Evolutionary conservation across 2,329 filamentous ascomycete genomes (phyloP).

Genomic region (Neofusicoccum kwambonambiense): DNA sequence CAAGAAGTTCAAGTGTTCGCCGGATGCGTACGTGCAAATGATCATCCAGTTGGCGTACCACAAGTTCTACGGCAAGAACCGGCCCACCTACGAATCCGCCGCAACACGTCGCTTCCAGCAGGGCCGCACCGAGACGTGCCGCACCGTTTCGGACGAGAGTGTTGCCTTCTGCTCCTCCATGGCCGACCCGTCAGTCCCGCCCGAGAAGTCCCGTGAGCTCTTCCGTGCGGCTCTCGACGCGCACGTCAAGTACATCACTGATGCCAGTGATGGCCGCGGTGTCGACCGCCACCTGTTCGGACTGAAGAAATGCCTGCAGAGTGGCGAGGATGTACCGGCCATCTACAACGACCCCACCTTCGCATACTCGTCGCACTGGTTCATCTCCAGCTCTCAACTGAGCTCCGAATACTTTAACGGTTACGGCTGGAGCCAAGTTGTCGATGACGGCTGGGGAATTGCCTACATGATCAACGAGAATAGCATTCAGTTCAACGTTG

Average conservation of each 20-base stretch:
- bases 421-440: conserved; percentile 97
- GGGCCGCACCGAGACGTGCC: conserved; percentile 94
- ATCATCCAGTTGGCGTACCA: conserved; percentile 96
- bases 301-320: conserved; percentile 81
- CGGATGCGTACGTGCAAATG: conserved; percentile 98
- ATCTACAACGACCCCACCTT: conserved; percentile 88
- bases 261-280: conserved; percentile 87
- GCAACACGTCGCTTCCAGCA: conserved; percentile 93
- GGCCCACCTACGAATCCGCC: conserved; percentile 96
- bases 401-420: conserved; percentile 98
- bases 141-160: conserved; percentile 85
- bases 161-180: conserved; percentile 89
- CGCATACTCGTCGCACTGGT: conserved; percentile 83
- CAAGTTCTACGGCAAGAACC: conserved; percentile 98
- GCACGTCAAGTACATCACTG: conserved; percentile 87
- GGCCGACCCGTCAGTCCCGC: conserved; percentile 63
- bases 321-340: conserved; percentile 76
- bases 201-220: conserved; percentile 66
- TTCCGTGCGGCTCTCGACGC: conserved; percentile 79
- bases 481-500: conserved; percentile 97
- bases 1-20: conserved; percentile 99
- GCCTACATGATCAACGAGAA: conserved; percentile 99
- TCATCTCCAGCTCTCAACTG: conserved; percentile 82
- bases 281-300: conserved; percentile 98
- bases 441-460: conserved; percentile 93